Percentiles rank a stretch among this genome's conserved stretches.
phyloP scores from a whole-genome alignment of 257 asterid genomes.

The Echium plantagineum region DNA sequence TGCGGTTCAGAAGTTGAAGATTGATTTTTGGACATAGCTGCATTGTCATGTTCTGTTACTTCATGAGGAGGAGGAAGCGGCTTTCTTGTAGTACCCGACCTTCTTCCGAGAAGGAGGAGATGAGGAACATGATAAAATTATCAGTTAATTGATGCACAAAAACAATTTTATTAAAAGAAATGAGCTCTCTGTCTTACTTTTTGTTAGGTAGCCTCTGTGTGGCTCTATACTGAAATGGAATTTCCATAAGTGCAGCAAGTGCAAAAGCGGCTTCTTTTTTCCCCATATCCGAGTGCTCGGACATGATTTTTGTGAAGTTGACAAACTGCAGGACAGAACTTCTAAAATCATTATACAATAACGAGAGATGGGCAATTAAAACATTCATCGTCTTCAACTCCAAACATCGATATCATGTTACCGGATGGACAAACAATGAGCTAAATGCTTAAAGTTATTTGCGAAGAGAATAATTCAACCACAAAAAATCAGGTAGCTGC shows the following conservation, averaged over 20 bases:
- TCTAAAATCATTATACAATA: too few relatives aligned
- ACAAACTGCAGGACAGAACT: too few relatives aligned
- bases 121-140: not conserved
- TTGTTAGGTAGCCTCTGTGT: constrained; percentile 15
- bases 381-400: not conserved
- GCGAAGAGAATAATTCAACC: too few relatives aligned
- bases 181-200: too few relatives aligned
- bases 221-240: constrained; percentile 86
- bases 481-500: too few relatives aligned
- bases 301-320: too few relatives aligned
- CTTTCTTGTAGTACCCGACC: constrained; percentile 22
- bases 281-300: too few relatives aligned
- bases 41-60: constrained; percentile 50
- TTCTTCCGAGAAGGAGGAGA: constrained; percentile 21
- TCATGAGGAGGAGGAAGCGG: constrained; percentile 71
- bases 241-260: constrained; percentile 93
- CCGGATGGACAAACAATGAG: too few relatives aligned
- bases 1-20: constrained; percentile 27
- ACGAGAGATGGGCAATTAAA: constrained; percentile 16
- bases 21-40: constrained; percentile 26
- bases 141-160: not conserved
- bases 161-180: not conserved
- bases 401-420: too few relatives aligned
- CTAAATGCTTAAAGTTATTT: too few relatives aligned
- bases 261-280: too few relatives aligned